Percentiles rank a stretch among this genome's conserved stretches.
These are phyloP conservation scores for Emmonsiellopsis sp. DNA, from an alignment of 2,329 filamentous ascomycete species.

Conservation along the genomic window DNA sequence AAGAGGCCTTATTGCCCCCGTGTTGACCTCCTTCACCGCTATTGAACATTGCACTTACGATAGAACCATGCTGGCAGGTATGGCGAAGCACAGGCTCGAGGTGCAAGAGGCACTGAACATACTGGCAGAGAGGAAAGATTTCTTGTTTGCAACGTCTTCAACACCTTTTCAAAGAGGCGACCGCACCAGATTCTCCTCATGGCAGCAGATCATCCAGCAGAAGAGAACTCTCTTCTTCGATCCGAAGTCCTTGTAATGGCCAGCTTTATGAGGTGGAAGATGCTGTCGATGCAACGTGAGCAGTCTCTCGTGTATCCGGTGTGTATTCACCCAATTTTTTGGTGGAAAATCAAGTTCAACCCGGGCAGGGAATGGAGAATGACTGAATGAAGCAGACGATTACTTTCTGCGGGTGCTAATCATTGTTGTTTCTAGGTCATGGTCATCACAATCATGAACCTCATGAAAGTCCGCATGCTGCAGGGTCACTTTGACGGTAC, in stretches of 20 bases:
- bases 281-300: not conserved
- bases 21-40: not conserved
- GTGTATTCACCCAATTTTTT: not conserved
- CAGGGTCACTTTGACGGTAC: constrained; percentile 1
- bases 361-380: not conserved
- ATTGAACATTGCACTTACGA: not conserved
- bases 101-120: not conserved
- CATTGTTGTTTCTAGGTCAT: not conserved
- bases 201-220: not conserved
- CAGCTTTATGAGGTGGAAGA: not conserved
- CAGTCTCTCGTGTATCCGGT: not conserved
- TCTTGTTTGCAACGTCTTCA: not conserved
- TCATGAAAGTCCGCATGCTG: not conserved
- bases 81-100: not conserved
- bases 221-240: not conserved
- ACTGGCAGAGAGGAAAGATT: not conserved
- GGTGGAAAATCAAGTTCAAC: not conserved
- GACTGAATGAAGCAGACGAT: not conserved
- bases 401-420: not conserved
- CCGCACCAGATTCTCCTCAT: not conserved
- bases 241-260: constrained; percentile 1
- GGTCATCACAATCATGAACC: constrained; percentile 1
- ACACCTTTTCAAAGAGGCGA: not conserved
- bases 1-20: not conserved
- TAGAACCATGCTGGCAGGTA: not conserved